Evolutionary conservation across 208 protist genomes (phyloP).

Genomic region (Acanthamoeba healyi): DNA sequence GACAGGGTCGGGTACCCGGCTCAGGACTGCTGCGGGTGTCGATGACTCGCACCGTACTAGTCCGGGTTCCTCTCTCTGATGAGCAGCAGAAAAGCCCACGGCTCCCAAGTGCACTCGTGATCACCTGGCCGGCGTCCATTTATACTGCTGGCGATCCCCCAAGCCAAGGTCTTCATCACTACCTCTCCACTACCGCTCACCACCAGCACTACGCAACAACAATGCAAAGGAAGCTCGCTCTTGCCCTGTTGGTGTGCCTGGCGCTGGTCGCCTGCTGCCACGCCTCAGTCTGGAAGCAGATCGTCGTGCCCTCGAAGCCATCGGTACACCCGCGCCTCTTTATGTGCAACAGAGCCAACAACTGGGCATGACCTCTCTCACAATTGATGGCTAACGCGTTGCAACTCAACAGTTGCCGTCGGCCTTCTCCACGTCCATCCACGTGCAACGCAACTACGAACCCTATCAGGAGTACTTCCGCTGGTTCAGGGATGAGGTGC

Average conservation of each 20-base stretch:
- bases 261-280: neutral
- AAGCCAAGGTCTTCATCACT: too few species aligned
- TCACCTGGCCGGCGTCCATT: neutral
- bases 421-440: conserved; percentile 38
- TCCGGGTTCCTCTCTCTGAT: neutral
- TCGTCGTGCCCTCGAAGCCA: neutral
- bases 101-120: too few species aligned
- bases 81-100: neutral
- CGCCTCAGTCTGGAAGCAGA: neutral
- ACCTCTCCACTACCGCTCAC: too few species aligned
- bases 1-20: too few species aligned
- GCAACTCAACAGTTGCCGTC: neutral
- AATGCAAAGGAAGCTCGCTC: neutral
- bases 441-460: conserved; percentile 57
- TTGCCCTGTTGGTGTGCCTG: neutral
- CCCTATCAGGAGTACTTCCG: conserved; percentile 66
- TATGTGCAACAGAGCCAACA: too few species aligned
- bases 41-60: neutral
- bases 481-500: conserved; percentile 69
- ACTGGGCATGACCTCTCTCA: too few species aligned
- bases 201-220: neutral
- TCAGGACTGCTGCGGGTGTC: too few species aligned
- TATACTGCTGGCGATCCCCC: too few species aligned
- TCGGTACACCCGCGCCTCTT: neutral
- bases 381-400: neutral